These are phyloP conservation scores for Bipolaris cookei DNA, from an alignment of 2,329 filamentous ascomycete species.

Conservation along the genomic window DNA sequence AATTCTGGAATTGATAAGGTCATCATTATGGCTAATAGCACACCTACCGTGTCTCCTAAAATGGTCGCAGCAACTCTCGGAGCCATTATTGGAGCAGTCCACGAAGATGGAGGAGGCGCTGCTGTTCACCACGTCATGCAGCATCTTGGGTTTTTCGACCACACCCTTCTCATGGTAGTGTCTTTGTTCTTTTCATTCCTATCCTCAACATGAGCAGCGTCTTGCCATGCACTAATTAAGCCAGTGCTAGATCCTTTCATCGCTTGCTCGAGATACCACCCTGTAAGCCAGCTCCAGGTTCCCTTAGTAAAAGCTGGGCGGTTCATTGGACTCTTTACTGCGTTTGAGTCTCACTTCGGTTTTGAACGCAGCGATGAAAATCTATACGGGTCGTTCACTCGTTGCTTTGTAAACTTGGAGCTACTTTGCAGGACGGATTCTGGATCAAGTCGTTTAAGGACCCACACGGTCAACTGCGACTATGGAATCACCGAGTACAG, in stretches of 20 bases:
- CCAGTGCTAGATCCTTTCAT: conserved; percentile 6
- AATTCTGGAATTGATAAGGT: conserved; percentile 4
- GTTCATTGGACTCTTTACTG: background rate
- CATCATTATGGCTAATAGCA: conserved; percentile 8
- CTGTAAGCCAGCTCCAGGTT: background rate
- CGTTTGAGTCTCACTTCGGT: background rate
- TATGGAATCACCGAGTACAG: background rate
- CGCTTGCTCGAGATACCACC: background rate
- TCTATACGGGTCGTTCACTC: background rate
- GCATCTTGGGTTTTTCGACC: conserved; percentile 12
- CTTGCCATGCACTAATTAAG: conserved; percentile 4
- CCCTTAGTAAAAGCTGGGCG: background rate
- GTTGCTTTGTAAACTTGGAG: background rate
- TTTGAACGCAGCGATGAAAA: conserved; percentile 2
- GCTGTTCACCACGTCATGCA: conserved; percentile 14
- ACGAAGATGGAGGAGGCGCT: conserved; percentile 32
- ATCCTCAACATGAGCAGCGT: background rate
- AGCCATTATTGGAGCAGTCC: conserved; percentile 47
- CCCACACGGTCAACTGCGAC: background rate
- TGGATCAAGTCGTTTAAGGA: background rate
- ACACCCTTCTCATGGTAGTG: conserved; percentile 11
- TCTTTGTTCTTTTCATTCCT: background rate
- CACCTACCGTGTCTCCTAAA: conserved; percentile 2
- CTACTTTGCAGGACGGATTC: background rate
- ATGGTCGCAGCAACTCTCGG: conserved; percentile 42